Conservation (phyloP, 345 rosid species). For the Geranium rotundifolium region DNA sequence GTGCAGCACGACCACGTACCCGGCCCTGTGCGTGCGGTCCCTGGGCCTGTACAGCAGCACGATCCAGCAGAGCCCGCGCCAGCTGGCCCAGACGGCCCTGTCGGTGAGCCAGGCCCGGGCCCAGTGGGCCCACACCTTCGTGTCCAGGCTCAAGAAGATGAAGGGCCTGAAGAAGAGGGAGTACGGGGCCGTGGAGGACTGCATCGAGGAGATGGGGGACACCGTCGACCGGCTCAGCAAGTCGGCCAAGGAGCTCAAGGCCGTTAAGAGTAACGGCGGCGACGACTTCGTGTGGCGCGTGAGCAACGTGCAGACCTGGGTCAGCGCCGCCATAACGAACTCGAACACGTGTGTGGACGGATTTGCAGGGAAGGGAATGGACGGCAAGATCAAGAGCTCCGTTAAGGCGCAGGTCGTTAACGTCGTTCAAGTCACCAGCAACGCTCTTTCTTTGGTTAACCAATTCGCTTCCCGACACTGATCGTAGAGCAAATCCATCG, state of each 20-base stretch:
- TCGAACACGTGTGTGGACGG: conserved; percentile 80
- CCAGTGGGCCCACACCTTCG: conserved; percentile 41
- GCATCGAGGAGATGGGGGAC: conserved; percentile 59
- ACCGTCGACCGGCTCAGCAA: conserved; percentile 55
- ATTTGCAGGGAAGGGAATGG: conserved; percentile 45
- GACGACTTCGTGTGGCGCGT: conserved; percentile 48
- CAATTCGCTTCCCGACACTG: conserved; percentile 7
- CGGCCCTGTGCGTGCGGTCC: conserved; percentile 52
- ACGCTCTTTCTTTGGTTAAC: conserved; percentile 12
- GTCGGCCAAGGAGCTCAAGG: conserved; percentile 51
- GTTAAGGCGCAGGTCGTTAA: conserved; percentile 38
- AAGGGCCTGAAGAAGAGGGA: conserved; percentile 46
- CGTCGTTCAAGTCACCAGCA: conserved; percentile 26
- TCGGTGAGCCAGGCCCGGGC: conserved; percentile 51
- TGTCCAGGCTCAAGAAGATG: conserved; percentile 39
- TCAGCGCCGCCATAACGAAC: conserved; percentile 82
- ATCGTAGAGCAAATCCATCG: background rate
- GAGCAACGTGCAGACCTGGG: conserved; percentile 88
- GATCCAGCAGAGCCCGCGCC: conserved; percentile 50
- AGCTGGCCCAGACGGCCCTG: conserved; percentile 64
- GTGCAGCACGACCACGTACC: conserved; percentile 54
- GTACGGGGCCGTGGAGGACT: conserved; percentile 53
- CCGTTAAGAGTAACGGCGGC: conserved; percentile 21
- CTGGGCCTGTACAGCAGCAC: conserved; percentile 39
- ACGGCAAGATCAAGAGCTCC: conserved; percentile 59